Evolutionary conservation across 225 moss, liverwort and hornwort genomes (phyloP), one percentile per base, ranked within the genome.

Genomic region (Polytrichum commune): DNA sequence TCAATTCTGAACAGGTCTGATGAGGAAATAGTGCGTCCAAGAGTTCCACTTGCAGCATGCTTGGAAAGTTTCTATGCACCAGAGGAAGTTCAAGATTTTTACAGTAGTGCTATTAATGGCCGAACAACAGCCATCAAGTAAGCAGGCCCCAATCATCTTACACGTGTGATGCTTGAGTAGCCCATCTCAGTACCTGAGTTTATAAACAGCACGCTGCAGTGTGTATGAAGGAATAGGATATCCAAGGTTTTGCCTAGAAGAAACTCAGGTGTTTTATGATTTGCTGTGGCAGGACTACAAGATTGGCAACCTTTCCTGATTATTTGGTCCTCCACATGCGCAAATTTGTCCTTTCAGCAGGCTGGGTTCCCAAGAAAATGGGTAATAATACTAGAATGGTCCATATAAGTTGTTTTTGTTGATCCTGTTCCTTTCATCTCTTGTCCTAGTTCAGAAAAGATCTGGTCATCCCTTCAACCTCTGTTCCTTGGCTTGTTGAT

Each of bases 101-200:
- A 87, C 72, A 99, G 98, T 76, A 95, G 90, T 74, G 98, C 98
- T 56, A 95, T 90, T 24, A 94, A 88, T 72, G 87, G 93, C 53
- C 93, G 90, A 78, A 99, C 98, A 77, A 99, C 93, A 69, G 98
- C 98, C 65, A 90, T 95, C 72, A 99, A 99, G 94, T 97, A 97
- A 33, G 76, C 9, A 13, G 46, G 13, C 46, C 46, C 46, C 10
- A 35, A 9, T 35, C 35, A 46, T 46, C 46, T 46, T 46, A 35
- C 4, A 16, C 16, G 10, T 38, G 13, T 46, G 46, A 46, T 46
- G 46, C 46, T 46, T 46, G 46, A 46, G 46, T 46, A 46, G 46
- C 46, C 46, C 46, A 46, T 46, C 46, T 46, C 46, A 46, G 46
- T 46, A 46, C 4, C 46, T 16, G 7, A 46, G 46, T 46, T 38